Evolutionary conservation across 345 rosid species (phyloP).

Genomic region (Linum usitatissimum): DNA sequence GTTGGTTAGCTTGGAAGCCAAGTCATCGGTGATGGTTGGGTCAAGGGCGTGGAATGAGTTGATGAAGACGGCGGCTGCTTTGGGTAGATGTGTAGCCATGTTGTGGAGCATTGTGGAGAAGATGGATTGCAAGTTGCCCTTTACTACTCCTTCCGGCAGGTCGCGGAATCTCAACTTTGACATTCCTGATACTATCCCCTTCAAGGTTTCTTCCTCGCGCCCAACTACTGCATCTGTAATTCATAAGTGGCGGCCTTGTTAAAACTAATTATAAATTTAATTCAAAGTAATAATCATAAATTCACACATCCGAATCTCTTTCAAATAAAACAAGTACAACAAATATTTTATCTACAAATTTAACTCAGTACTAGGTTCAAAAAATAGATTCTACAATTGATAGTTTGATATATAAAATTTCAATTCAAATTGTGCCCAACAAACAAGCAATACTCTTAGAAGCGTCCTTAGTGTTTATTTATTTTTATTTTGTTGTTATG

Average conservation of each 20-base stretch:
- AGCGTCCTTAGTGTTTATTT: too few relatives aligned
- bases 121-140: conserved; percentile 24
- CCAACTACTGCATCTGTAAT: not conserved
- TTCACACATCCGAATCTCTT: too few relatives aligned
- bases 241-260: conserved; percentile 1
- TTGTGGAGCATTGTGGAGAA: conserved; percentile 28
- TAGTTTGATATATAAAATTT: too few relatives aligned
- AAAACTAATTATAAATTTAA: too few relatives aligned
- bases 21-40: conserved; percentile 18
- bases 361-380: too few relatives aligned
- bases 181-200: conserved; percentile 25
- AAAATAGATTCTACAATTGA: too few relatives aligned
- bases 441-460: too few relatives aligned
- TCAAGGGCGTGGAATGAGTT: conserved; percentile 38
- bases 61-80: conserved; percentile 28
- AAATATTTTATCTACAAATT: too few relatives aligned
- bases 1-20: conserved; percentile 24
- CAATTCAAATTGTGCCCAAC: too few relatives aligned
- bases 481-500: too few relatives aligned
- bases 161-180: conserved; percentile 21
- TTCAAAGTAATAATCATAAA: too few relatives aligned
- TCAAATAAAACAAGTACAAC: too few relatives aligned
- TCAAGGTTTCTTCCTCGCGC: conserved; percentile 20
- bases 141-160: conserved; percentile 32
- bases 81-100: conserved; percentile 26